These are phyloP conservation scores for Curvularia sp. DNA, from an alignment of 2,329 filamentous ascomycete species.

Conservation along the genomic window DNA sequence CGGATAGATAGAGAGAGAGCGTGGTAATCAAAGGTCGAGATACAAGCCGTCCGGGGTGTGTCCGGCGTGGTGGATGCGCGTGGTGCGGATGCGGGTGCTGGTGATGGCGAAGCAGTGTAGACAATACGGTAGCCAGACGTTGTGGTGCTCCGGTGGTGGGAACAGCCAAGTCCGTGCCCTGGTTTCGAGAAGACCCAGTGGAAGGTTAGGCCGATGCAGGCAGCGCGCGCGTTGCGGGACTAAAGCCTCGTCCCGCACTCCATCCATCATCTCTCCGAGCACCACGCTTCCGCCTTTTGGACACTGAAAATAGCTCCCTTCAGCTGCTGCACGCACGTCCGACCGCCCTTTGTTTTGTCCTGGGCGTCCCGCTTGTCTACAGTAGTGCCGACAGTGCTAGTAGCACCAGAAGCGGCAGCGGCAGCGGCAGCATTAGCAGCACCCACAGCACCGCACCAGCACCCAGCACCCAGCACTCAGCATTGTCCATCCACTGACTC, in stretches of 20 bases:
- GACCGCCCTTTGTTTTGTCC: constrained; percentile 1
- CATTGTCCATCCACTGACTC: constrained; percentile 14
- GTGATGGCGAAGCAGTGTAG: background rate
- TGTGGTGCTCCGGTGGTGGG: background rate
- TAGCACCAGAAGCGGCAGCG: background rate
- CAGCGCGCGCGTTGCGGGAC: constrained; percentile 23
- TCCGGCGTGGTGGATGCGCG: no score
- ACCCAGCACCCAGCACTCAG: no score
- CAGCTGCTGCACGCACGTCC: constrained; percentile 3
- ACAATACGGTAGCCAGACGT: background rate
- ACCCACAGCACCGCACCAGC: background rate
- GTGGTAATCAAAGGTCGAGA: background rate
- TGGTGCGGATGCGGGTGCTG: no score
- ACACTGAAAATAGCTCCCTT: constrained; percentile 5
- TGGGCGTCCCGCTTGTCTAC: background rate
- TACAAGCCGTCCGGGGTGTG: no score
- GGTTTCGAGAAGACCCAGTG: constrained; percentile 22
- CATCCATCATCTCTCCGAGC: constrained; percentile 21
- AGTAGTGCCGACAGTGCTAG: background rate
- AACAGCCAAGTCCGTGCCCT: constrained; percentile 1
- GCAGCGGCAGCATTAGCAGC: background rate
- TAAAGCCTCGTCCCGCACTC: constrained; percentile 24
- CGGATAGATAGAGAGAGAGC: background rate
- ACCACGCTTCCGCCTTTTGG: constrained; percentile 11
- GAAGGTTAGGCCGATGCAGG: constrained; percentile 16